Base-by-base conservation (phyloP, 164 flowering plant species). In the Vitis cinerea region DNA sequence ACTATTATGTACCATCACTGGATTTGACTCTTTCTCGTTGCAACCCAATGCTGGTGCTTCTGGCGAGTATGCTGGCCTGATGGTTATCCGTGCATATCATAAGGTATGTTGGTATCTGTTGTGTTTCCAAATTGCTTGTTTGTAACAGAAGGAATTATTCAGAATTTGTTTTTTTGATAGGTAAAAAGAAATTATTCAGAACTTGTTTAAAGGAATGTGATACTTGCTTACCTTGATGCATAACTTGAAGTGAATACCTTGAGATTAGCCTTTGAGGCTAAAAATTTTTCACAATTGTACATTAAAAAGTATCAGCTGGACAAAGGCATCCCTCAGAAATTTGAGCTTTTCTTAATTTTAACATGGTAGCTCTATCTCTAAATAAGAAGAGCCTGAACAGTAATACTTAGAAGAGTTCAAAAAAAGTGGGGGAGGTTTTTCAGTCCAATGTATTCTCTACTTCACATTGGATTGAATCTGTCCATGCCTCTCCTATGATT, bases 31-130 rank as follows among this genome's bases (percentile, higher is more conserved):
- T 17, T 89, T 95, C 90, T 95, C 99, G 2, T 77, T 95, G 86
- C 99, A 95, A 85, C 99, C 99, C 8, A 95, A 95, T 88, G 99
- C 98, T 76, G 99, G 99, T 79, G 99, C 97, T 76, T 85, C 99
- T 78, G 99, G 99, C 14, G 99, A 95, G 75, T 95, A 95, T 80
- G 92, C 99, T 65, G 98, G 99, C 67, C 86, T 95, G 71, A 95
- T 95, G 99, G 99, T 93, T 81, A 95, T 95, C 65, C 99, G 99
- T 64, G 99, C 98, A 67, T 95, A 95, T 81, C 99, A 95, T 74
- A 4, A 68, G 94, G 99, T 95, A 88, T 14, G 72, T 59, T 68
- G 61, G 60, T 54, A 3, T 27, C 10, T 1, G 50, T 64, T 2
- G 17, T 44, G 50, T 11, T 55, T 50, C 29, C 9, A 31, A 47